Evolutionary conservation across 495 filamentous ascomycete genomes (phyloP).

Genomic region (Recurvomyces mirabilis): DNA sequence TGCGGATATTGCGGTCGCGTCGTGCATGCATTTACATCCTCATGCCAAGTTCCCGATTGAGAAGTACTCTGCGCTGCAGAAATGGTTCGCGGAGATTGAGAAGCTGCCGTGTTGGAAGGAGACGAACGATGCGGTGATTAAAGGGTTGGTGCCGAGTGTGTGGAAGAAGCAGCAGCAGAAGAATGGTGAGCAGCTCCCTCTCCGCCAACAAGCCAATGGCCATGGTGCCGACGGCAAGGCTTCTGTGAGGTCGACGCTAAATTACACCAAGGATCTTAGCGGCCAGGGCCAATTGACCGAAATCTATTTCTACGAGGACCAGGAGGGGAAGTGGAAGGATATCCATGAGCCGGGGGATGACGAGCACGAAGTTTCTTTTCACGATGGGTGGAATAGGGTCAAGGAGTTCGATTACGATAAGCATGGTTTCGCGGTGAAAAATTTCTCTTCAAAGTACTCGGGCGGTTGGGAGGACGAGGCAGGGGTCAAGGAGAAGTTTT

Average conservation of each 20-base stretch:
- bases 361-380: slow-evolving; percentile 19
- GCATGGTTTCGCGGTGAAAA: slow-evolving; percentile 26
- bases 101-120: slow-evolving; percentile 28
- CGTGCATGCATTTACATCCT: slow-evolving; percentile 27
- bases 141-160: slow-evolving; percentile 19
- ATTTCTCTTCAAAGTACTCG: slow-evolving; percentile 19
- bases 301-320: slow-evolving; percentile 28
- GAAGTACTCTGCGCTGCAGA: slow-evolving; percentile 26
- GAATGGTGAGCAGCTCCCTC: neutral
- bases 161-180: neutral
- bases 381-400: slow-evolving; percentile 24
- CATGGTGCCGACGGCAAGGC: neutral
- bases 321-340: slow-evolving; percentile 17
- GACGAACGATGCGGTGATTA: slow-evolving; percentile 29
- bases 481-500: slow-evolving; percentile 20
- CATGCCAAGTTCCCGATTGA: slow-evolving; percentile 25
- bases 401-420: slow-evolving; percentile 24
- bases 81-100: slow-evolving; percentile 29
- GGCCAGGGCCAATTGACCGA: slow-evolving; percentile 23
- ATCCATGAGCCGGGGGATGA: slow-evolving; percentile 30
- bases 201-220: too few relatives aligned
- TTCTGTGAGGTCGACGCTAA: slow-evolving; percentile 21
- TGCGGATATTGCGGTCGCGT: slow-evolving; percentile 30
- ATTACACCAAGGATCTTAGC: slow-evolving; percentile 29
- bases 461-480: slow-evolving; percentile 26